Evolutionary conservation across 2,329 filamentous ascomycete genomes (phyloP).

Genomic region (Neospermospora avenae): DNA sequence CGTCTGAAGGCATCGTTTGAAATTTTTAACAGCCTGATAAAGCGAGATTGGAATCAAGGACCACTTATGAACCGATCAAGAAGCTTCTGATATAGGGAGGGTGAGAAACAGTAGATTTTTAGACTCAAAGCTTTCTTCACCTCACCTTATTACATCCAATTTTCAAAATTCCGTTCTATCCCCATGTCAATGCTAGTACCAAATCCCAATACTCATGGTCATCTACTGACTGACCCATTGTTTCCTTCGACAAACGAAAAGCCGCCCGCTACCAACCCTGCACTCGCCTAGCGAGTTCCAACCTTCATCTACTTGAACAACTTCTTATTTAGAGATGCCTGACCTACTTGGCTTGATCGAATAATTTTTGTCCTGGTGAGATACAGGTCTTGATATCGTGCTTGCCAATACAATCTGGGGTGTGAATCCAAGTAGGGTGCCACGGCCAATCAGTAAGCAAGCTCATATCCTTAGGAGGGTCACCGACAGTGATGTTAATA

Average conservation of each 20-base stretch:
- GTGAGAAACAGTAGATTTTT: background rate
- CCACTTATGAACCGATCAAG: too few species aligned
- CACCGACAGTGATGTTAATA: constrained; percentile 12
- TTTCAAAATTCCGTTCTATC: background rate
- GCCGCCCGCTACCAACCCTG: background rate
- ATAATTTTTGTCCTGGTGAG: constrained; percentile 8
- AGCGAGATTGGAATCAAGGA: too few species aligned
- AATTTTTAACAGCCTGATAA: too few species aligned
- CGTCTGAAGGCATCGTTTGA: too few species aligned
- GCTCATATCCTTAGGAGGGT: constrained; percentile 9
- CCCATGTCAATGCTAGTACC: background rate
- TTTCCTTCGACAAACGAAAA: background rate
- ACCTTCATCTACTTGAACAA: constrained; percentile 6
- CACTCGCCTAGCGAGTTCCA: background rate
- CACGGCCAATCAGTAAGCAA: constrained; percentile 14
- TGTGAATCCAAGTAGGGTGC: constrained; percentile 12
- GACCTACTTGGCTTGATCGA: constrained; percentile 7
- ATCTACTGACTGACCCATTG: background rate
- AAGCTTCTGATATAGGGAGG: too few species aligned
- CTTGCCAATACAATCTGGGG: constrained; percentile 10
- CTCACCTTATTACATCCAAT: background rate
- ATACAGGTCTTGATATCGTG: constrained; percentile 10
- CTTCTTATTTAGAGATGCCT: constrained; percentile 6
- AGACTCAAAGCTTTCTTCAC: background rate
- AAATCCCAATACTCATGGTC: background rate